Percentiles rank a stretch among this genome's conserved stretches.
These are phyloP conservation scores for Miscanthus lutarioriparius DNA, from an alignment of 176 grass and related monocot species.

Conservation along the genomic window DNA sequence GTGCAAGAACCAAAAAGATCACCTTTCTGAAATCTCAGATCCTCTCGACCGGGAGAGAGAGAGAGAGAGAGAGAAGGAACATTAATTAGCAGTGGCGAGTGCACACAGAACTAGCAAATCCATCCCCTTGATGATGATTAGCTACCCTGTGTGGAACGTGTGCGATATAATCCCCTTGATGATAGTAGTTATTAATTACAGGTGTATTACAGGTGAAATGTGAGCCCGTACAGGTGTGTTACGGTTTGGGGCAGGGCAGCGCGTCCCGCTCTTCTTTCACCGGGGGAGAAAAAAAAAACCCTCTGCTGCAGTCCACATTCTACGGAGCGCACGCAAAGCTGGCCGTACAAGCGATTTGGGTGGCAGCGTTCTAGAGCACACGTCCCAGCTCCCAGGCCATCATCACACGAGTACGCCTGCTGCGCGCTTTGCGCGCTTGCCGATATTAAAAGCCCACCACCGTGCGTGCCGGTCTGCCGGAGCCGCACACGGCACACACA, in stretches of 20 bases:
- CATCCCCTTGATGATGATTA: not conserved
- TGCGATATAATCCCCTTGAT: not conserved
- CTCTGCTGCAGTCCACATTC: not conserved
- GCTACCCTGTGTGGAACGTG: not conserved
- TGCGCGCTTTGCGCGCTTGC: constrained; percentile 20
- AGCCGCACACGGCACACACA: not conserved
- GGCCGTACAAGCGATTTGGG: constrained; percentile 23
- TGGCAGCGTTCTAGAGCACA: not conserved
- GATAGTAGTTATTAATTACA: not conserved
- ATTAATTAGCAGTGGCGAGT: no score
- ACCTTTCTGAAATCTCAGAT: not conserved
- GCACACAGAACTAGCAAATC: no score
- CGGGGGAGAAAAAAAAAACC: not conserved
- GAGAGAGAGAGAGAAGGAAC: not conserved
- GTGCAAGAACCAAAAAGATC: not conserved
- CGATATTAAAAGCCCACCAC: constrained; percentile 17
- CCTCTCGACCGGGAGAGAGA: not conserved
- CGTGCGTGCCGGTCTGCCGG: constrained; percentile 6
- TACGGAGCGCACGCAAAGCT: constrained; percentile 5
- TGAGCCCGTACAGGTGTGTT: not conserved
- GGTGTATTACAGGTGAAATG: not conserved
- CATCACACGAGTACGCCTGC: not conserved
- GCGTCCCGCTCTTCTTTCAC: not conserved
- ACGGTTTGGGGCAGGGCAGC: not conserved
- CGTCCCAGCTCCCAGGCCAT: not conserved